Percentiles rank a stretch among this genome's conserved stretches.
Evolutionary conservation across 257 asterid genomes (phyloP).

Genomic region (Forsythia viridissima): DNA sequence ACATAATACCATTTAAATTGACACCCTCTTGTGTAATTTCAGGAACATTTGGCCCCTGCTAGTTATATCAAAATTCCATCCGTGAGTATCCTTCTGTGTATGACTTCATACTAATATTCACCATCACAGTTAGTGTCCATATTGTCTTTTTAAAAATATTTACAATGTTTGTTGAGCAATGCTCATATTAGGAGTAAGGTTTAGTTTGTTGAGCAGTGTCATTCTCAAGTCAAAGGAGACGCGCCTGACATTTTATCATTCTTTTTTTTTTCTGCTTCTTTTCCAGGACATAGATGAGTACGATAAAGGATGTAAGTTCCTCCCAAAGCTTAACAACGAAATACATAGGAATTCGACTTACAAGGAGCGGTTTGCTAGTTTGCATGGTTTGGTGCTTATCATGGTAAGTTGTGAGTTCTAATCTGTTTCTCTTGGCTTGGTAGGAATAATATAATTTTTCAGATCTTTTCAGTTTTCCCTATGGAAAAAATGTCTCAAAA

Average conservation of each 20-base stretch:
- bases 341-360: conserved; percentile 52
- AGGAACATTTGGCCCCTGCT: conserved; percentile 87
- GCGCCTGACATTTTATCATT: neutral
- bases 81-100: conserved; percentile 45
- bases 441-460: neutral
- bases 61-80: conserved; percentile 84
- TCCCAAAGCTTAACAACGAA: conserved; percentile 79
- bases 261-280: conserved; percentile 6
- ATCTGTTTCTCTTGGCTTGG: neutral
- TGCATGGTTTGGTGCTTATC: conserved; percentile 81
- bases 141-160: neutral
- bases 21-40: conserved; percentile 41
- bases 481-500: neutral
- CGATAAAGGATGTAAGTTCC: conserved; percentile 69
- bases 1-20: conserved; percentile 15
- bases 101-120: neutral
- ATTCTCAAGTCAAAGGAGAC: neutral
- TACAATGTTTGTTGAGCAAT: neutral
- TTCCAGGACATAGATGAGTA: conserved; percentile 63
- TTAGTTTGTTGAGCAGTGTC: neutral
- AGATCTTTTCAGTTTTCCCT: neutral
- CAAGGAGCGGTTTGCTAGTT: conserved; percentile 78
- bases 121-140: neutral
- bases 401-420: conserved; percentile 44
- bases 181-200: neutral